Evolutionary conservation across 2,329 filamentous ascomycete genomes (phyloP).

Genomic region (Botrytis aclada): DNA sequence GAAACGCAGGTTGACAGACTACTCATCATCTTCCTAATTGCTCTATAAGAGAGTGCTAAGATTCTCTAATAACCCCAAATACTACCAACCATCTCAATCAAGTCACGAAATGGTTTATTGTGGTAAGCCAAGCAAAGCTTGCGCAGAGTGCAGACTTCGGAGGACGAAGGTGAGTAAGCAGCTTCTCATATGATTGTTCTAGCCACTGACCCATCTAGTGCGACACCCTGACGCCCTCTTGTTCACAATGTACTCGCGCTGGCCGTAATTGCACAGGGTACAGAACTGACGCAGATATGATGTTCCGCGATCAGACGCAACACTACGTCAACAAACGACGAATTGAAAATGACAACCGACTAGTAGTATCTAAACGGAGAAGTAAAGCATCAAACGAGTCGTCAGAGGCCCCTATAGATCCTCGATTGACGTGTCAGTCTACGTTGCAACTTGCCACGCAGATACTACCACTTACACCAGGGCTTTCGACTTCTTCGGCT

Average conservation of each 20-base stretch:
- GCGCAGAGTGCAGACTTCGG: slow-evolving; percentile 43
- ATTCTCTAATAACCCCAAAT: neutral
- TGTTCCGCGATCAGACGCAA: slow-evolving; percentile 55
- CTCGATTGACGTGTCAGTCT: neutral
- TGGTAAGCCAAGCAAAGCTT: slow-evolving; percentile 43
- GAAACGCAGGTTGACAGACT: neutral
- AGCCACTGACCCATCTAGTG: slow-evolving; percentile 43
- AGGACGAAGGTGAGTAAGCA: slow-evolving; percentile 40
- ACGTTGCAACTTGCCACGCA: neutral
- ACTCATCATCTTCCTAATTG: neutral
- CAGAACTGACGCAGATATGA: slow-evolving; percentile 53
- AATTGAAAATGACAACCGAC: slow-evolving; percentile 12
- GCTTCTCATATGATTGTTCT: neutral
- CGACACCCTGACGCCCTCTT: slow-evolving; percentile 50
- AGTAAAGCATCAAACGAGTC: neutral
- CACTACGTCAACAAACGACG: slow-evolving; percentile 22
- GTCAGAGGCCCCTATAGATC: neutral
- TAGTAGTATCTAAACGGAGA: neutral
- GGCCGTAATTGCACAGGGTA: slow-evolving; percentile 53
- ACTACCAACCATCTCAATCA: neutral
- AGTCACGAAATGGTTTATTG: slow-evolving; percentile 30
- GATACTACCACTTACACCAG: neutral
- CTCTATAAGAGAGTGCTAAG: neutral
- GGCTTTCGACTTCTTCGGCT: slow-evolving; percentile 21
- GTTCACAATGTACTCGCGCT: slow-evolving; percentile 54